phyloP scores from a whole-genome alignment of 106 monocot genomes.

The Iris macrosiphon region DNA sequence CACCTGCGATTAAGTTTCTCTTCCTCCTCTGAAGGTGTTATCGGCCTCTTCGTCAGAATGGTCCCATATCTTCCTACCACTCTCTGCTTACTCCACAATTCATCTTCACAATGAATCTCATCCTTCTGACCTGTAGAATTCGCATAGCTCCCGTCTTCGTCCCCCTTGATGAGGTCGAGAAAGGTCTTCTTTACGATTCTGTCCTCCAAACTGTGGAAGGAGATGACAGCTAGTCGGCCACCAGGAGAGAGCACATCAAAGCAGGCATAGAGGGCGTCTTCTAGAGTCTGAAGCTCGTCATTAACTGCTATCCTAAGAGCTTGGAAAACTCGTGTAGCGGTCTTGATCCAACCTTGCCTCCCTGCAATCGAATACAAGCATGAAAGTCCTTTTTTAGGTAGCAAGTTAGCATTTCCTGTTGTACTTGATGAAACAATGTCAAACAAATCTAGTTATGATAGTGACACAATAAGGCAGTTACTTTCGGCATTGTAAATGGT shows the following conservation, averaged over 20 bases:
- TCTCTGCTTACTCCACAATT: slow-evolving; percentile 52
- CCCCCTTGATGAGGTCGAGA: slow-evolving; percentile 49
- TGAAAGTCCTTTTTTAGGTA: too few relatives aligned
- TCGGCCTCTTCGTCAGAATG: slow-evolving; percentile 80
- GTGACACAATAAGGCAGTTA: too few relatives aligned
- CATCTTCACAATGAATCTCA: slow-evolving; percentile 12
- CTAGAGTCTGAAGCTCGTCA: slow-evolving; percentile 68
- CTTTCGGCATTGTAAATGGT: too few relatives aligned
- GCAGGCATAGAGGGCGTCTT: slow-evolving; percentile 63
- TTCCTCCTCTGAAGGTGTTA: slow-evolving; percentile 83
- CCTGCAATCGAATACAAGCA: slow-evolving; percentile 36
- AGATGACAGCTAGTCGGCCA: slow-evolving; percentile 87
- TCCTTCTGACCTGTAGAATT: not conserved
- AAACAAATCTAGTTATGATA: too few relatives aligned
- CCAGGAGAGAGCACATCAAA: slow-evolving; percentile 84
- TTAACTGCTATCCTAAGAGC: slow-evolving; percentile 94
- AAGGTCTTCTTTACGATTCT: slow-evolving; percentile 90
- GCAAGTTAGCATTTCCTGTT: too few relatives aligned
- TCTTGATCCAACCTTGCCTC: slow-evolving; percentile 94
- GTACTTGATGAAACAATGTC: too few relatives aligned
- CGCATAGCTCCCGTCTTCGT: slow-evolving; percentile 6
- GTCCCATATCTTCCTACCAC: slow-evolving; percentile 52
- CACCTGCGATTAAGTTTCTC: slow-evolving; percentile 74
- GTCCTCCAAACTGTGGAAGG: slow-evolving; percentile 97
- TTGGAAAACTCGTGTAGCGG: slow-evolving; percentile 89